These are phyloP conservation scores for Cronartium quercuum DNA, from an alignment of 1,284 basidiomycete genomes.

Conservation along the genomic window DNA sequence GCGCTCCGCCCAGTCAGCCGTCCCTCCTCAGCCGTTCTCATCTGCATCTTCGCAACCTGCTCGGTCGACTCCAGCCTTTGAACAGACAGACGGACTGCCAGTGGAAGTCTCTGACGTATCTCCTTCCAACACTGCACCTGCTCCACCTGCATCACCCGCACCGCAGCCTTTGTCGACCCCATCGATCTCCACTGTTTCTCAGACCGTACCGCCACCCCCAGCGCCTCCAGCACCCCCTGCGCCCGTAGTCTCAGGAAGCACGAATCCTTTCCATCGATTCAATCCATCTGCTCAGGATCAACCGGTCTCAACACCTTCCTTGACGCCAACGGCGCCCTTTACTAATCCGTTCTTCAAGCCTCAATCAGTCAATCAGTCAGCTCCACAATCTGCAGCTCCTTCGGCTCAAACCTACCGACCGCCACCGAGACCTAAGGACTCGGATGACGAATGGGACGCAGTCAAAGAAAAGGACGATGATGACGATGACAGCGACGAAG, in stretches of 20 bases:
- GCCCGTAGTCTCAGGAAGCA: conserved; percentile 40
- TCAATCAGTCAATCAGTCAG: conserved; percentile 49
- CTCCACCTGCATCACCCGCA: conserved; percentile 50
- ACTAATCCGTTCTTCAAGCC: conserved; percentile 49
- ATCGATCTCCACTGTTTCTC: conserved; percentile 7
- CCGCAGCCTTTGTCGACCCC: not conserved
- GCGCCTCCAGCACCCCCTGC: conserved; percentile 48
- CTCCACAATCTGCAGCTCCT: conserved; percentile 30
- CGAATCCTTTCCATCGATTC: conserved; percentile 43
- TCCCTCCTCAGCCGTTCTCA: not conserved
- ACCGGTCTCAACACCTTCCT: conserved; percentile 48
- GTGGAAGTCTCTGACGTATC: not conserved
- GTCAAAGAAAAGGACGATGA: conserved; percentile 64
- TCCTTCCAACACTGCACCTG: conserved; percentile 50
- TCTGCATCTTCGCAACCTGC: conserved; percentile 47
- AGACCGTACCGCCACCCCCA: conserved; percentile 43
- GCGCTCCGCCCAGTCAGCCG: conserved; percentile 41
- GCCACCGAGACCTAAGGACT: conserved; percentile 52
- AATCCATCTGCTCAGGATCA: conserved; percentile 37
- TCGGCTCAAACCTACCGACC: conserved; percentile 40
- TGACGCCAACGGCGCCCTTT: conserved; percentile 47
- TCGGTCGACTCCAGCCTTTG: conserved; percentile 45
- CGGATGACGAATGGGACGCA: conserved; percentile 74
- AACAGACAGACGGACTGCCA: too few relatives aligned
- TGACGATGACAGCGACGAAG: conserved; percentile 72